These are phyloP conservation scores for Cyanophora paradoxa DNA, from an alignment of 78 protist genomes.

Conservation along the genomic window DNA sequence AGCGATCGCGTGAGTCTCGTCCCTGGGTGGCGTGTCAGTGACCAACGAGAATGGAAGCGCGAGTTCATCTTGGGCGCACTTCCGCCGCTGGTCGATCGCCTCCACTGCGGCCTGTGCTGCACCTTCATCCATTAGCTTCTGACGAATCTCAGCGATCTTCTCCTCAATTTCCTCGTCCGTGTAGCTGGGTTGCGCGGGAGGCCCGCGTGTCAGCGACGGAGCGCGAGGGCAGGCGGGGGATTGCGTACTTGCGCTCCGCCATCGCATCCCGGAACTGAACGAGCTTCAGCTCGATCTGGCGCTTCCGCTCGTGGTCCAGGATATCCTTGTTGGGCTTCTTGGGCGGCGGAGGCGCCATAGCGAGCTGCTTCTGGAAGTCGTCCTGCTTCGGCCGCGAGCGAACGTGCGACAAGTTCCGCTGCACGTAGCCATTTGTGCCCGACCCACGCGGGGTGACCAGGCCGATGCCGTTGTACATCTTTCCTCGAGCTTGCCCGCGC, in stretches of 20 bases:
- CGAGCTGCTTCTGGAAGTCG: neutral
- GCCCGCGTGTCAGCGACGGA: neutral
- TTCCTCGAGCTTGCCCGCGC: no score
- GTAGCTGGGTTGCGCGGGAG: no score
- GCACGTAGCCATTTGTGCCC: conserved; percentile 88
- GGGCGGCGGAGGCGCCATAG: neutral
- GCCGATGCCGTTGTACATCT: conserved; percentile 91
- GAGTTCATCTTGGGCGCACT: no score
- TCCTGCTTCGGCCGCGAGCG: neutral
- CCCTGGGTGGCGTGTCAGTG: no score
- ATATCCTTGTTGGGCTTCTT: conserved; percentile 39
- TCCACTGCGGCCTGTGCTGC: neutral
- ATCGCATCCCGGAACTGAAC: conserved; percentile 34
- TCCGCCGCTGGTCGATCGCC: neutral
- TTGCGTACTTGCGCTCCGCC: neutral
- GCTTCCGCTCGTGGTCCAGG: conserved; percentile 50
- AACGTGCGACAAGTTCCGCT: conserved; percentile 47
- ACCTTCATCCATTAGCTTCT: neutral
- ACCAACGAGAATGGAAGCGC: no score
- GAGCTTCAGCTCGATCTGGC: conserved; percentile 49
- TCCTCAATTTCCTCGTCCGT: neutral
- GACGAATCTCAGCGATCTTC: conserved; percentile 1
- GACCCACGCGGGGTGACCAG: conserved; percentile 78
- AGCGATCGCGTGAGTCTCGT: conserved; percentile 23
- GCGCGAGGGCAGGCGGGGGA: neutral